Base-by-base conservation (phyloP, 768 basidiomycete species). In the Boletus coccyginus region DNA sequence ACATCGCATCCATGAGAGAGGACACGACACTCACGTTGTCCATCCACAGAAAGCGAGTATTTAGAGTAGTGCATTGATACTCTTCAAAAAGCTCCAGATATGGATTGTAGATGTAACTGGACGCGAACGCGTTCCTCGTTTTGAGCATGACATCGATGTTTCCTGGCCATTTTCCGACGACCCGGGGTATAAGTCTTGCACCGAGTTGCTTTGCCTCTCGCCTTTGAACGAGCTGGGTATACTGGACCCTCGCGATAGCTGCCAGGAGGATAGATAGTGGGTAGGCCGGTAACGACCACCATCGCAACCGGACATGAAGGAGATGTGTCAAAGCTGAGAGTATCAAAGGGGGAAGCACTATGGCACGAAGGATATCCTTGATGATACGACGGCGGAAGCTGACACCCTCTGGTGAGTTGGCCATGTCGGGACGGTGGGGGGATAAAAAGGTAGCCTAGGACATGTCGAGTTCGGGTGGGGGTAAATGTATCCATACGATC, bases 151-250 rank as follows among this genome's bases (percentile, higher is more conserved):
- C 68, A 62, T 91, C 88, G 62, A 90, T 72, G 66, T 90, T 90
- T n/a, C 88, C 88, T 5, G 87, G 88, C 85, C 86, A 88, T 73
- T 80, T 84, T 8, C 88, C 88, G 17, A 79, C 73, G 16, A 88
- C 81, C 19, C 77, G 72, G 5, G 84, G 85, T 46, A 86, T 81
- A 3, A 70, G 74, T 56, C 74, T 73, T 7, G 84, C 84, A 7
- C 80, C 78, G 14, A 85, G 68, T 33, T 73, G 76, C 12, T 65
- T 64, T 0, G 83, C 83, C 44, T 84, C 75, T 35, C 72, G 70
- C 19, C 58, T 60, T 49, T 85, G 81, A 2, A 61, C 54, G 44
- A 70, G 60, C 46, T 75, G 69, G 13, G 62, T 58, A 55, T 77
- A 73, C 16, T 70, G 60, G 5, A 74, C 69, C 56, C 75, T 75